Base-by-base conservation (phyloP, 495 filamentous ascomycete genomes). In the Penicillium egyptiacum region DNA sequence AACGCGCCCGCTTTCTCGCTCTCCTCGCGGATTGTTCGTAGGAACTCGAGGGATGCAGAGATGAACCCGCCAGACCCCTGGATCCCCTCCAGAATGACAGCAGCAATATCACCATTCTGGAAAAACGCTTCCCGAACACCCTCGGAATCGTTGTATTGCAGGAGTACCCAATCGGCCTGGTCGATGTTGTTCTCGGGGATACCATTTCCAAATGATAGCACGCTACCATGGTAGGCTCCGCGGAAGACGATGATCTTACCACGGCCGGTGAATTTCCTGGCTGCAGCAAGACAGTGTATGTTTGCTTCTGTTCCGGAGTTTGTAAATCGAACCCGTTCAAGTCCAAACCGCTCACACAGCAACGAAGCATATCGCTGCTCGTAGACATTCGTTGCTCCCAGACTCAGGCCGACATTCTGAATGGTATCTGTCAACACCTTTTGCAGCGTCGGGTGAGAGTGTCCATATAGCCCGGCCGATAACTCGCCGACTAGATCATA, bases 11-110 rank as follows among this genome's bases (percentile, higher is more conserved):
- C 37, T 8, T 19, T 51, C 23, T 44, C 28, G 12, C 33, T 31
- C 16, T 43, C 46, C 20, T 44, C 39, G 9, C 55, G 70, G 12
- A 75, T 48, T 20, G 60, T 59, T 28, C 60, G 58, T 35, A 73
- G 45, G 40, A 84, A 86, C 10, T 70, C 70, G 9, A 42, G 49
- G 2, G 33, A 69, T 0, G 67, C 79, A n/a, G 63, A 54, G 40
- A 83, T 75, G 44, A 73, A 74, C 0, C 81, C 79, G 2, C 78
- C 79, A 20, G 70, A 65, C 0, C 82, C 81, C 51, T 81, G 79
- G 70, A 86, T 78, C n/a, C 70, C 67, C 63, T 85, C 83, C 0
- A 85, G 66, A n/a, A 86, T 31, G 37, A 85, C 79, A 2, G 76
- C 81, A 10, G 81, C 83, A 1, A 86, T 41, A 25, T 57, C 57